Conservation (phyloP, 148 eudicot species). For the Oxyria digyna region DNA sequence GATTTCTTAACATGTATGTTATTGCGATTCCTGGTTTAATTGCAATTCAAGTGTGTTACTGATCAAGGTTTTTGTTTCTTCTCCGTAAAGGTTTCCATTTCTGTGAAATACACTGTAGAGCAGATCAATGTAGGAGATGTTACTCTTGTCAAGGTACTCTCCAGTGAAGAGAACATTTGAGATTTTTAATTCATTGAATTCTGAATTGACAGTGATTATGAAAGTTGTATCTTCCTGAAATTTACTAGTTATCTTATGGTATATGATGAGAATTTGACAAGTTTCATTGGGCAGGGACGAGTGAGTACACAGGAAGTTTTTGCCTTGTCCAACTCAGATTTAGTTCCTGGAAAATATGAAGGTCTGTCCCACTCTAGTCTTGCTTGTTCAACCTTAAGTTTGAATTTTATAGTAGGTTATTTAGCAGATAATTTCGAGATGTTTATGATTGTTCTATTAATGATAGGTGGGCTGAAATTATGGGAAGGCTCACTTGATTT, state of each 20-base stretch:
- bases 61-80: conserved; percentile 2
- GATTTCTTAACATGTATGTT: not conserved
- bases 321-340: conserved; percentile 72
- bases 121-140: conserved; percentile 48
- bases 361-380: conserved; percentile 28
- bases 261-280: not conserved
- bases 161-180: not conserved
- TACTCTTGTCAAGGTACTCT: conserved; percentile 63
- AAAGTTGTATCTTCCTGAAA: not conserved
- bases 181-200: not conserved
- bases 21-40: not conserved
- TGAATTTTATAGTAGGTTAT: not conserved
- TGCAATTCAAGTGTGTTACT: not conserved
- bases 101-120: conserved; percentile 53
- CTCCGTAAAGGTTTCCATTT: conserved; percentile 33
- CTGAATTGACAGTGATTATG: not conserved
- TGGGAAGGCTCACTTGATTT: conserved; percentile 98
- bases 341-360: conserved; percentile 97
- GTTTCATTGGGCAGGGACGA: conserved; percentile 48
- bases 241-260: not conserved
- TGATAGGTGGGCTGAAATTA: conserved; percentile 71
- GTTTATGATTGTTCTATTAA: conserved; percentile 12
- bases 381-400: not conserved
- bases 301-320: conserved; percentile 88
- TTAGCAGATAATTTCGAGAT: not conserved